Evolutionary conservation across 2,329 filamentous ascomycete species (phyloP).

Genomic region (Nannizzia gypsea): DNA sequence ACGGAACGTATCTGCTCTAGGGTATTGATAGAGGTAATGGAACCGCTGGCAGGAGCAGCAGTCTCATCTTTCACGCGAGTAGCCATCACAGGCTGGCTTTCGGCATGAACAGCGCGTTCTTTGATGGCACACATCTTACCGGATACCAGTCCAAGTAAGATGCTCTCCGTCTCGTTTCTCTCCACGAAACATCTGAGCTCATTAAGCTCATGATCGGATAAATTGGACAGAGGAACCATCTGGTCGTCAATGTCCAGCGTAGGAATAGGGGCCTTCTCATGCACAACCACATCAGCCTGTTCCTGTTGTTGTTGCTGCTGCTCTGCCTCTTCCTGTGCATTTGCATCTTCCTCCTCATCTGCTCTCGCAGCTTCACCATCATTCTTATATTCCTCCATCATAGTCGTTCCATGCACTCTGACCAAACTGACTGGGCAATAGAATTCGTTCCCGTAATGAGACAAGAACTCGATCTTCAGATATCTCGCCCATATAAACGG

Average conservation of each 20-base stretch:
- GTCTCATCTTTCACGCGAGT: not conserved
- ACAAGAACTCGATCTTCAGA: conserved; percentile 78
- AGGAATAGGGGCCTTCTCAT: not conserved
- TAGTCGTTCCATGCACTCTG: conserved; percentile 81
- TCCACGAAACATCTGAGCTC: conserved; percentile 10
- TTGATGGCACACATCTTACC: conserved; percentile 11
- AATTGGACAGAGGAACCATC: not conserved
- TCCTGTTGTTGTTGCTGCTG: conserved; percentile 15
- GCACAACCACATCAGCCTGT: not conserved
- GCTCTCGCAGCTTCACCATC: conserved; percentile 56
- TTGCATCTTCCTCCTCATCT: conserved; percentile 51
- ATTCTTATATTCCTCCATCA: conserved; percentile 88
- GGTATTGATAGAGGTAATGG: not conserved
- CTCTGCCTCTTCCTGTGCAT: conserved; percentile 23
- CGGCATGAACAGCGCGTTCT: conserved; percentile 1
- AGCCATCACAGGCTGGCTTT: not conserved
- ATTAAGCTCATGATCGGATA: conserved; percentile 7
- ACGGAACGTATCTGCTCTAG: not conserved
- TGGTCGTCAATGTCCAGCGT: not conserved
- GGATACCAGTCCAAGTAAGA: conserved; percentile 8
- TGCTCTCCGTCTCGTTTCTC: conserved; percentile 11
- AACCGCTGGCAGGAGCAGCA: not conserved
- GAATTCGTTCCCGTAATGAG: conserved; percentile 90
- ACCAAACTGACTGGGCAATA: conserved; percentile 89
- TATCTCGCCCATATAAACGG: conserved; percentile 94